Conservation (phyloP, 2,329 filamentous ascomycete species). For the Epichloe sylvatica region DNA sequence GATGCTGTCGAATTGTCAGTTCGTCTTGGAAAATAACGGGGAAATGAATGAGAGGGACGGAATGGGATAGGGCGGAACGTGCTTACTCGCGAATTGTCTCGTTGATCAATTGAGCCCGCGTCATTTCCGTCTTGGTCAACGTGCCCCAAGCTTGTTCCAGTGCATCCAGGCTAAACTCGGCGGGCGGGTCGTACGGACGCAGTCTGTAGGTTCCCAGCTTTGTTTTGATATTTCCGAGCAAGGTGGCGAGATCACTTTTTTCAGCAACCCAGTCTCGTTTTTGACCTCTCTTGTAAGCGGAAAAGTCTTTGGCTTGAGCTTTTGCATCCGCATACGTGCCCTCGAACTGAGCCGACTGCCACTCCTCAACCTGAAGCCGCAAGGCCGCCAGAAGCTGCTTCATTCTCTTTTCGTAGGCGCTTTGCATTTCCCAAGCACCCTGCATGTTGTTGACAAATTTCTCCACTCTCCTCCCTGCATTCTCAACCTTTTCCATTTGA, state of each 20-base stretch:
- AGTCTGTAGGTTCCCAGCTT: constrained; percentile 92
- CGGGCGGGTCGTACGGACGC: constrained; percentile 78
- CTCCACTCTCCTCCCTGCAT: constrained; percentile 87
- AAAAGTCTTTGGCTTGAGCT: constrained; percentile 66
- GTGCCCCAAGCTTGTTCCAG: constrained; percentile 71
- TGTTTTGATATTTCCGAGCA: constrained; percentile 96
- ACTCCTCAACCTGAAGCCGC: constrained; percentile 55
- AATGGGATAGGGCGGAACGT: not conserved
- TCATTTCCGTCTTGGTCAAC: constrained; percentile 72
- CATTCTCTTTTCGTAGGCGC: constrained; percentile 86
- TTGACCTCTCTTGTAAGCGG: constrained; percentile 75
- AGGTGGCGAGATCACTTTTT: constrained; percentile 85
- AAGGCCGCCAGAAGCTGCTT: constrained; percentile 65
- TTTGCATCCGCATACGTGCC: constrained; percentile 91
- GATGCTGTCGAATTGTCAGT: constrained; percentile 44
- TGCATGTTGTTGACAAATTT: constrained; percentile 99
- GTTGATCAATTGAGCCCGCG: constrained; percentile 85
- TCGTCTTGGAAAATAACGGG: not conserved
- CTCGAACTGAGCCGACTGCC: constrained; percentile 71
- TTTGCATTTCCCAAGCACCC: constrained; percentile 99
- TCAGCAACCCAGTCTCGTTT: constrained; percentile 96
- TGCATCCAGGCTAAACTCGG: constrained; percentile 66
- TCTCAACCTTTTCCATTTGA: constrained; percentile 97
- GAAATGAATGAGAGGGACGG: not conserved
- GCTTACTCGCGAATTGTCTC: constrained; percentile 88